Base-by-base conservation (phyloP, 1,284 basidiomycete genomes). In the Melampsora americana region DNA sequence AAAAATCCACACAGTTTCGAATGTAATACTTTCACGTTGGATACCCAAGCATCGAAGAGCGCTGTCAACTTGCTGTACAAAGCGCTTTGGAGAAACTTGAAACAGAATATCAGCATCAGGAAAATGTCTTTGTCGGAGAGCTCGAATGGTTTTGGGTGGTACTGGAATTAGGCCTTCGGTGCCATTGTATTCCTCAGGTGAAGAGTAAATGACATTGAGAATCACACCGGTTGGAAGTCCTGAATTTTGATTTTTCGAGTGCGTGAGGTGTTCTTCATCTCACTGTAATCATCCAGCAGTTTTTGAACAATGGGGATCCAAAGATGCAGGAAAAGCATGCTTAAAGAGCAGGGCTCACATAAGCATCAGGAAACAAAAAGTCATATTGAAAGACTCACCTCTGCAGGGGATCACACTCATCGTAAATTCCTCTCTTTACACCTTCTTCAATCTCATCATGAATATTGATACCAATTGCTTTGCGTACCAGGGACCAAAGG, bases 101-200 rank as follows among this genome's bases (percentile, higher is more conserved):
- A 48, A 28, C n/a, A 66, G 39, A 66, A 48, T 48, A 9, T 66
- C 42, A 2, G 16, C 16, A 46, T 66, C 65, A 11, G 65, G 39
- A 12, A 48, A 66, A 48, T 46, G 23, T 48, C 46, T 44, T 6
- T 66, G n/a, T 23, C 42, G 32, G 11, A 66, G 64, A 39, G 42
- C 64, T 26, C 39, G 39, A 39, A 66, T 42, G 42, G 39, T 66
- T 14, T 6, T 11, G 5, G 4, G 7, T 39, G 32, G 32, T 6
- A 66, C 65, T 0, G 65, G 65, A n/a, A 66, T 26, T 26, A 66
- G 64, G 14, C 28, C 39, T n/a, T 66, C 64, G 32, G 64, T 66
- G 5, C 30, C 46, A n/a, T 66, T 66, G 64, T 44, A 66, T 23
- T 66, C 39, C 28, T 20, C 64, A 23, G 64, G 64, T 14, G 42